These are phyloP conservation scores for Brassica balearica DNA, from an alignment of 441 rosid genomes.

Conservation along the genomic window DNA sequence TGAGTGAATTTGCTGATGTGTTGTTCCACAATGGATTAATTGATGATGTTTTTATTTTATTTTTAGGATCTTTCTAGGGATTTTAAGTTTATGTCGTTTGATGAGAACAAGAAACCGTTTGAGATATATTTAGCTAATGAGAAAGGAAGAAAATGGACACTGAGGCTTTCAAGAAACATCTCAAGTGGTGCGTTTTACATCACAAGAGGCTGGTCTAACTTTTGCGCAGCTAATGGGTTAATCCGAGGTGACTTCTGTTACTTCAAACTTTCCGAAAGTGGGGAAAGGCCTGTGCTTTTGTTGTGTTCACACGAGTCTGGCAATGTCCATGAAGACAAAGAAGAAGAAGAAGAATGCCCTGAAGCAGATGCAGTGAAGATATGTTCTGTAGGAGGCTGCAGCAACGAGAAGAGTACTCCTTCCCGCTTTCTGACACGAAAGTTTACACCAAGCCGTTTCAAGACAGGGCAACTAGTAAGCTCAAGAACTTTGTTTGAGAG, in stretches of 20 bases:
- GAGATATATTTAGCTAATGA: constrained; percentile 39
- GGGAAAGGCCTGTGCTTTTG: constrained; percentile 29
- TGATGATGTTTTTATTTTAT: not conserved
- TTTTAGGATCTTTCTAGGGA: constrained; percentile 32
- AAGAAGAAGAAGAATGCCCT: not conserved
- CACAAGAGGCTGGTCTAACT: constrained; percentile 35
- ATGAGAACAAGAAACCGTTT: constrained; percentile 1
- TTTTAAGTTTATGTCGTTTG: constrained; percentile 4
- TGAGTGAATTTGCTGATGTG: constrained; percentile 1
- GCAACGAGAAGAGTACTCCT: constrained; percentile 5
- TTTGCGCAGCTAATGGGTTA: constrained; percentile 30
- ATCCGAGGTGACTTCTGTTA: constrained; percentile 9
- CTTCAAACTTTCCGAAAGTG: constrained; percentile 26
- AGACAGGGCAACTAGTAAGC: constrained; percentile 35
- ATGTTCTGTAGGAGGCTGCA: constrained; percentile 15
- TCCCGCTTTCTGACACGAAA: not conserved
- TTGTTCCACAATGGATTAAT: not conserved
- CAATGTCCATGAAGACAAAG: not conserved
- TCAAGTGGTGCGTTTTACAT: constrained; percentile 39
- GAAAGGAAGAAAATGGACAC: constrained; percentile 33
- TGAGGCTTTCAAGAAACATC: constrained; percentile 24
- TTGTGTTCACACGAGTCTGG: constrained; percentile 25
- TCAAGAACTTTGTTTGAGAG: constrained; percentile 5
- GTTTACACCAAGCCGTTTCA: constrained; percentile 26
- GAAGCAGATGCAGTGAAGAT: constrained; percentile 5